Percentiles rank a stretch among this genome's conserved stretches.
These are phyloP conservation scores for Postia placenta DNA, from an alignment of 768 basidiomycete genomes.

Conservation along the genomic window DNA sequence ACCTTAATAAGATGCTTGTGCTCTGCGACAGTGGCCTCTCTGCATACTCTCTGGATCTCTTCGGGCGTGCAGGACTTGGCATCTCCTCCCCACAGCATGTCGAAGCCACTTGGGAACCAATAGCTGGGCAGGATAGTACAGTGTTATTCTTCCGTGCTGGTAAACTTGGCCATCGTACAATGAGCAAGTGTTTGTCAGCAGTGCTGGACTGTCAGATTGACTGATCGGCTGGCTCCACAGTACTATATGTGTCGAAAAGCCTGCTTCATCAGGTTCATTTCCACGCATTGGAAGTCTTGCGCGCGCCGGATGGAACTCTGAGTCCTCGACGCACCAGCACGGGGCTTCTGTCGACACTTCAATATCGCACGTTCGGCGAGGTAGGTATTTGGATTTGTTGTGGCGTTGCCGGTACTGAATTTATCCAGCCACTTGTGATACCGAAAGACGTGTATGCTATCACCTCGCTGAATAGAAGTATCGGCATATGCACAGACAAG, in stretches of 20 bases:
- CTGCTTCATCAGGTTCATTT: slow-evolving; percentile 56
- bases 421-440: slow-evolving; percentile 55
- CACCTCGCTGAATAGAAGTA: slow-evolving; percentile 50
- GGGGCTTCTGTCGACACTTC: slow-evolving; percentile 20
- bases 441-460: slow-evolving; percentile 66
- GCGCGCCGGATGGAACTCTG: slow-evolving; percentile 29
- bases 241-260: slow-evolving; percentile 63
- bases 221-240: slow-evolving; percentile 29
- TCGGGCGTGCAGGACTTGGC: slow-evolving; percentile 53
- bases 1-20: slow-evolving; percentile 64
- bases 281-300: slow-evolving; percentile 53
- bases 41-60: slow-evolving; percentile 67
- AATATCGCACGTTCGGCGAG: slow-evolving; percentile 61
- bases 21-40: slow-evolving; percentile 51
- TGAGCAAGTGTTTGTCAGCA: slow-evolving; percentile 39
- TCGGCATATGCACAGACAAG: slow-evolving; percentile 60
- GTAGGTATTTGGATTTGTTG: slow-evolving; percentile 32
- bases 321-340: slow-evolving; percentile 30
- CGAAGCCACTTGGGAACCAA: slow-evolving; percentile 53
- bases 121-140: slow-evolving; percentile 46
- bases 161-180: slow-evolving; percentile 41
- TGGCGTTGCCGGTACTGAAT: background rate
- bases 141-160: slow-evolving; percentile 62
- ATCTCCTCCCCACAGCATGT: slow-evolving; percentile 40
- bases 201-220: background rate